Base-by-base conservation (phyloP, 768 basidiomycete species). In the Hypholoma sublateritium region DNA sequence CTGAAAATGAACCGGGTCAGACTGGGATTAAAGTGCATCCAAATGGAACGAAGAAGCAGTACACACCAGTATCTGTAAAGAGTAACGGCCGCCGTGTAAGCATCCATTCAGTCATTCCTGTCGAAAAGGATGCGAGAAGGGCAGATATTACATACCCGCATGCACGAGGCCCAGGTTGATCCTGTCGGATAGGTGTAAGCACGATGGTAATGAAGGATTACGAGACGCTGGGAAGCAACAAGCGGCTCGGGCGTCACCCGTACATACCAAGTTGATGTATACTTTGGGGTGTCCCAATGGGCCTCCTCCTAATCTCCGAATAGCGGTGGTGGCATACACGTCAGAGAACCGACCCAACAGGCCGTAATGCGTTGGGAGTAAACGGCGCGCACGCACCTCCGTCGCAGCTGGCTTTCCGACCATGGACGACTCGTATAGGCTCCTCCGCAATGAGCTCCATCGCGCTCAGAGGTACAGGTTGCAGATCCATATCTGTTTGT, bases 271-370 rank as follows among this genome's bases (percentile, higher is more conserved):
- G 77, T 98, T 98, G 71, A 99, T 94, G 68, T 84, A 98, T 58
- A 98, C 86, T 78, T 94, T 95, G 5, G 97, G 97, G 70, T 99
- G 97, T 21, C 97, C 97, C 25, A 99, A 81, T 42, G 97, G 84
- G 11, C 96, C 97, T 69, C 87, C 88, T 73, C 96, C 96, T 98
- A 69, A 55, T 56, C 59, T 54, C 58, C 54, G 55, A 42, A 49
- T 28, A 37, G 53, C 17, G 17, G 5, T 42, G n/a, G 50, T 55
- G 32, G 3, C 41, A 45, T 25, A 50, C 36, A 55, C 53, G 56
- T 62, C 53, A 64, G 58, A 13, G 37, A 55, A 35, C 42, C 50
- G 24, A 41, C 21, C 36, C 32, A 53, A 14, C 50, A 52, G 46
- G 42, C 35, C 42, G 32, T 41, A 14, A 34, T 53, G 43, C 42